Evolutionary conservation across 2,329 filamentous ascomycete species (phyloP).

Genomic region (Intubia oerlemansii): DNA sequence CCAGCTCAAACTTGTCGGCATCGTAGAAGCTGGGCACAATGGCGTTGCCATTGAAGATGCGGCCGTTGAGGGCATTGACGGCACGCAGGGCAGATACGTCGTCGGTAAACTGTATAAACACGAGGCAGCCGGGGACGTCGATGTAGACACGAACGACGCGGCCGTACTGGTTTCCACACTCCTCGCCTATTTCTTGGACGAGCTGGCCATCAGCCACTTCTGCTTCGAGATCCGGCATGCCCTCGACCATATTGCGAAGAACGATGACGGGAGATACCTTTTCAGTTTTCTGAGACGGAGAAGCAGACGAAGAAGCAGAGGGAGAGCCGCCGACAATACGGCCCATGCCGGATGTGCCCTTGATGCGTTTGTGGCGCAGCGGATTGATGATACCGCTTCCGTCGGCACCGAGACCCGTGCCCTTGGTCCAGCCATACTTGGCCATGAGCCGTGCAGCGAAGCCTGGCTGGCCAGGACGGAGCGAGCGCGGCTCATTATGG

Average conservation of each 20-base stretch:
- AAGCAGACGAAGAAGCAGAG: too few species aligned
- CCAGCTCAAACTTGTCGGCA: slow-evolving; percentile 58
- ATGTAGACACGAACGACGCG: slow-evolving; percentile 64
- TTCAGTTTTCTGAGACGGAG: slow-evolving; percentile 37
- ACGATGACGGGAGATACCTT: slow-evolving; percentile 51
- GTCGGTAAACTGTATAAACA: slow-evolving; percentile 88
- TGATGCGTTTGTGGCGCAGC: slow-evolving; percentile 71
- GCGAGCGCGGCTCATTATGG: slow-evolving; percentile 29
- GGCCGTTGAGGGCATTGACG: slow-evolving; percentile 72
- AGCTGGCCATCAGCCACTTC: slow-evolving; percentile 51
- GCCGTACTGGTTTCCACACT: slow-evolving; percentile 67
- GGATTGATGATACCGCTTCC: slow-evolving; percentile 70
- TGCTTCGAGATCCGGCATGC: slow-evolving; percentile 51
- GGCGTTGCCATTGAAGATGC: slow-evolving; percentile 70
- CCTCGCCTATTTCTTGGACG: slow-evolving; percentile 87
- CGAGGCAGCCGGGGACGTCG: slow-evolving; percentile 38
- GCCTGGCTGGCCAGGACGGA: slow-evolving; percentile 56
- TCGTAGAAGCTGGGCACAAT: slow-evolving; percentile 74
- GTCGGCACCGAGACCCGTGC: slow-evolving; percentile 66
- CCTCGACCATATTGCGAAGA: slow-evolving; percentile 66
- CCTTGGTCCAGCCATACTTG: slow-evolving; percentile 87
- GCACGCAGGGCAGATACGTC: slow-evolving; percentile 68
- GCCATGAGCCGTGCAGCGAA: slow-evolving; percentile 78
- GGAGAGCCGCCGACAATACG: slow-evolving; percentile 77
- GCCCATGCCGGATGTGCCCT: slow-evolving; percentile 41